Conservation (phyloP, 352 stramenopile genomes). For the Pythium brassicae region DNA sequence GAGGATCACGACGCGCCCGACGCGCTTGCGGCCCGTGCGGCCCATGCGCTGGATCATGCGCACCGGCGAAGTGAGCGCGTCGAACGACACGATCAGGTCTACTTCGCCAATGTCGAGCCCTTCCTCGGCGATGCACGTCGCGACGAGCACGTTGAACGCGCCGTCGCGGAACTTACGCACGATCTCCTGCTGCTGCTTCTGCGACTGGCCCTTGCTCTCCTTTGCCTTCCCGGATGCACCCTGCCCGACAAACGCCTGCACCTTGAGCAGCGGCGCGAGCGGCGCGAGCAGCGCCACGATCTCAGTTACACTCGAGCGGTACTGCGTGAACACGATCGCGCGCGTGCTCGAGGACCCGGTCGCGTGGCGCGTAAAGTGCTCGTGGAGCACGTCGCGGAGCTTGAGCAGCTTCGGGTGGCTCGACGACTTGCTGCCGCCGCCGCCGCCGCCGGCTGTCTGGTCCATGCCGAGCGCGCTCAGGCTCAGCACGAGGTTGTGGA, state of each 20-base stretch:
- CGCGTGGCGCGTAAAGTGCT: slow-evolving; percentile 80
- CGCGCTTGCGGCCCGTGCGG: slow-evolving; percentile 93
- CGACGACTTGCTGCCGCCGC: slow-evolving; percentile 4
- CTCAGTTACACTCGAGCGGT: slow-evolving; percentile 92
- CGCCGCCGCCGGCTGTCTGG: slow-evolving; percentile 9
- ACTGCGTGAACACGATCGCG: slow-evolving; percentile 98
- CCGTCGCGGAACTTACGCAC: slow-evolving; percentile 87
- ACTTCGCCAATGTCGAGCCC: slow-evolving; percentile 95
- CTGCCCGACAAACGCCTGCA: slow-evolving; percentile 93
- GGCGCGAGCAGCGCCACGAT: slow-evolving; percentile 85
- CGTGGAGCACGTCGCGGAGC: slow-evolving; percentile 84
- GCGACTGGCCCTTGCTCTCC: slow-evolving; percentile 88
- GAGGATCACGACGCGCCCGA: slow-evolving; percentile 88
- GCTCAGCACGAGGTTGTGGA: slow-evolving; percentile 50
- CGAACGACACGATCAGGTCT: slow-evolving; percentile 93
- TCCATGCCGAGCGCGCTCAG: slow-evolving; percentile 24
- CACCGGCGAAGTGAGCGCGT: slow-evolving; percentile 93
- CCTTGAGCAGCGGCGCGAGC: slow-evolving; percentile 77
- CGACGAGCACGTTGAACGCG: slow-evolving; percentile 91
- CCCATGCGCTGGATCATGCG: slow-evolving; percentile 95
- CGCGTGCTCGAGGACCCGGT: slow-evolving; percentile 78
- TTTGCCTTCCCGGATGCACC: slow-evolving; percentile 76
- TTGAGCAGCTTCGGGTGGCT: slow-evolving; percentile 89
- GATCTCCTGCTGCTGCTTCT: slow-evolving; percentile 95
- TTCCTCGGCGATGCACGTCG: slow-evolving; percentile 96